A percentile compares a stretch with the other conserved stretches of the same genome.
These are phyloP conservation scores for Ceratocystis destructans DNA, from an alignment of 2,329 filamentous ascomycete species.

Conservation along the genomic window DNA sequence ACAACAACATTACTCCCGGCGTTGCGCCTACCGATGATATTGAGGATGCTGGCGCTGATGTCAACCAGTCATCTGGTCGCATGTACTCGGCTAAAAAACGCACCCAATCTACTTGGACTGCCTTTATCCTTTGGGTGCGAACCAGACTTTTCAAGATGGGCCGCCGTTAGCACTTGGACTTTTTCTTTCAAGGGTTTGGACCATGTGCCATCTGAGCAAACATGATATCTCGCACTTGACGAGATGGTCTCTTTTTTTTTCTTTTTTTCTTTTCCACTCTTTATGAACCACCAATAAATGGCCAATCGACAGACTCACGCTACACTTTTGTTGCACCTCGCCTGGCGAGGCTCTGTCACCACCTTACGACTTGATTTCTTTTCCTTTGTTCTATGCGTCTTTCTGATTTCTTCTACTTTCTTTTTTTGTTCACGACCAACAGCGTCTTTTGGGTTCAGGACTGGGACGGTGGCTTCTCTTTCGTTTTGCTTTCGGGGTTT, in stretches of 20 bases:
- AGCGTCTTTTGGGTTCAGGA: background rate
- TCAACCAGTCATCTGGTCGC: conserved; percentile 29
- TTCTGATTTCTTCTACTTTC: background rate
- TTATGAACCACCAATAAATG: background rate
- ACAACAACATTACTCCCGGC: conserved; percentile 31
- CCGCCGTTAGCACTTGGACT: conserved; percentile 24
- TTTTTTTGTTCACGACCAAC: background rate
- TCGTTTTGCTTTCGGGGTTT: conserved; percentile 1
- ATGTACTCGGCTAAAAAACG: conserved; percentile 41
- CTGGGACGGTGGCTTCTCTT: conserved; percentile 9
- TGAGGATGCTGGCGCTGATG: conserved; percentile 32
- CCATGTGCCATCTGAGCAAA: background rate
- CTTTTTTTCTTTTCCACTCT: background rate
- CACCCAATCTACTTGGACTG: conserved; percentile 48
- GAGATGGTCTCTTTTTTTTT: background rate
- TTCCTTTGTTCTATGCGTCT: conserved; percentile 1
- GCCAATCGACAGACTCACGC: background rate
- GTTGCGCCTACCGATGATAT: conserved; percentile 23
- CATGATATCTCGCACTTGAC: background rate
- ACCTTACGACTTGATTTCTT: conserved; percentile 7
- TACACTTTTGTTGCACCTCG: background rate
- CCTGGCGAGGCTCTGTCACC: background rate
- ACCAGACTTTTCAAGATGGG: conserved; percentile 36
- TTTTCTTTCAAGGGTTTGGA: conserved; percentile 2
- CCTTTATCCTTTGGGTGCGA: conserved; percentile 50